Conservation (phyloP, 306 rosid genomes). For the Aeschynomene evenia region DNA sequence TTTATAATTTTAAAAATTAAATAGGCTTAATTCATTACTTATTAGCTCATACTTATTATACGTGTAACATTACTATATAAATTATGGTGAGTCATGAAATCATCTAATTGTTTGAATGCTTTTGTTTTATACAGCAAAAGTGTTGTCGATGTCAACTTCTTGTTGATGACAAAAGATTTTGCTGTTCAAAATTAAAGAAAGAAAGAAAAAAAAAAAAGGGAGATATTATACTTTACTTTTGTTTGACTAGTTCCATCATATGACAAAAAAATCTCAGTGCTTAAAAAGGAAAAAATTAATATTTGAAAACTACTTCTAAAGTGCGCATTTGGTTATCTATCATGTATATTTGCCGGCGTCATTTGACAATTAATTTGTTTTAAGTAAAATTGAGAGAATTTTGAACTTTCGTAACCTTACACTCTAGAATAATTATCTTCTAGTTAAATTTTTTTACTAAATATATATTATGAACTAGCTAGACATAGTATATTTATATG, state of each 20-base stretch:
- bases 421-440: not conserved
- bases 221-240: slow-evolving; percentile 14
- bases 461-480: too few relatives aligned
- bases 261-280: not conserved
- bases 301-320: slow-evolving; percentile 21
- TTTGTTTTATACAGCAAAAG: slow-evolving; percentile 14
- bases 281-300: slow-evolving; percentile 18
- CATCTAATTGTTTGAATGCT: too few relatives aligned
- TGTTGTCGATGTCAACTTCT: not conserved
- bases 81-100: slow-evolving; percentile 9
- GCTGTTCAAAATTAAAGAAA: slow-evolving; percentile 19
- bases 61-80: too few relatives aligned
- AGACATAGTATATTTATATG: too few relatives aligned
- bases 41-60: too few relatives aligned
- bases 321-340: not conserved
- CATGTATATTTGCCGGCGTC: not conserved
- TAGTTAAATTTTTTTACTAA: not conserved
- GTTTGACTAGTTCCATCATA: slow-evolving; percentile 16
- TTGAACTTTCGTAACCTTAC: not conserved
- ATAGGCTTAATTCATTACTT: too few relatives aligned
- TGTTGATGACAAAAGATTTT: not conserved
- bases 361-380: not conserved
- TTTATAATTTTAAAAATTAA: too few relatives aligned
- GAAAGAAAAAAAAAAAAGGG: not conserved
- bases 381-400: not conserved